Percentiles rank a stretch among this genome's conserved stretches.
Conservation (phyloP, 306 rosid genomes). For the Delonix regia region DNA sequence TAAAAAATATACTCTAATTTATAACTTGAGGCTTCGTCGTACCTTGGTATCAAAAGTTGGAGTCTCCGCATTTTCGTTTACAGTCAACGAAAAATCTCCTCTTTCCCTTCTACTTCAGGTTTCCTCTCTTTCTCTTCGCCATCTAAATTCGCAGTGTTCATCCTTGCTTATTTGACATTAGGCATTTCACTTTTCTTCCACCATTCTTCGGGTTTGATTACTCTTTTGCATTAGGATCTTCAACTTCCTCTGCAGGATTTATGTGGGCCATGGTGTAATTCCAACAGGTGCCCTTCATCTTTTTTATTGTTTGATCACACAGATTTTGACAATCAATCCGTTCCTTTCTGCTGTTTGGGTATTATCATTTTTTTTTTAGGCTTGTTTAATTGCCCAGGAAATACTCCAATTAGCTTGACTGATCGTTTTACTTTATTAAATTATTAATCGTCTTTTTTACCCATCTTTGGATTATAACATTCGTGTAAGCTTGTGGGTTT, state of each 20-base stretch:
- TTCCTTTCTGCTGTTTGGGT: not conserved
- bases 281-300: conserved; percentile 5
- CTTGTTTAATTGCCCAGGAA: conserved; percentile 14
- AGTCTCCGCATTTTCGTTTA: not conserved
- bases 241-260: conserved; percentile 12
- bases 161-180: not conserved
- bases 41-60: too few species aligned
- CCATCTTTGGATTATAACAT: not conserved
- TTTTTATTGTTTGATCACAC: not conserved
- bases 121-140: not conserved
- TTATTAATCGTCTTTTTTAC: not conserved
- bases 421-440: conserved; percentile 6
- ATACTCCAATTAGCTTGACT: conserved; percentile 15
- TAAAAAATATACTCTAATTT: too few species aligned
- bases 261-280: not conserved
- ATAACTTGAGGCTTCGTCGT: too few species aligned
- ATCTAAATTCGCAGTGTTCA: not conserved
- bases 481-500: conserved; percentile 29
- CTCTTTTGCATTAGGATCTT: conserved; percentile 29
- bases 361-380: not conserved
- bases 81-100: not conserved
- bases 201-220: conserved; percentile 23
- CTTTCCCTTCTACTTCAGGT: conserved; percentile 18
- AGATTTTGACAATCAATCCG: not conserved
- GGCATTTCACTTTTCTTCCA: too few species aligned